These are phyloP conservation scores for Pseudonitzschia delicatissima DNA, from an alignment of 108 stramenopile species.

Conservation along the genomic window DNA sequence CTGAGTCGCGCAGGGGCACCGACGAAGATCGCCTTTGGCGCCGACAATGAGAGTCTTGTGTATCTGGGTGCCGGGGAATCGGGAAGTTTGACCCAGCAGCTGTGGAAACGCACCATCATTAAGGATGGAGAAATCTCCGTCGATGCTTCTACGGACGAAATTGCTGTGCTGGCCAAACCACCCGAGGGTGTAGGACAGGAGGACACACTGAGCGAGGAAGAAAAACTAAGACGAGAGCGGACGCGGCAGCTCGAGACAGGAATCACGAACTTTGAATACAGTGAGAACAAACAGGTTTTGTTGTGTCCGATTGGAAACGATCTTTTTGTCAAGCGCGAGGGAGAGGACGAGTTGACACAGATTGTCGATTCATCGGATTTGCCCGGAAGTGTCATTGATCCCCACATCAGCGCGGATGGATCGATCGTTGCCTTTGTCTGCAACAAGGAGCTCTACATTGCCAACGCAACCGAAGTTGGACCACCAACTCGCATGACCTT, in stretches of 20 bases:
- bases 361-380: neutral
- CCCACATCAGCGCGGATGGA: constrained; percentile 58
- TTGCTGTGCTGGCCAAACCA: constrained; percentile 8
- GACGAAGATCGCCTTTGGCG: constrained; percentile 6
- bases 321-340: neutral
- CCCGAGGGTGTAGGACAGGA: constrained; percentile 10
- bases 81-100: neutral
- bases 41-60: constrained; percentile 8
- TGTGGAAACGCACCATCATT: constrained; percentile 6
- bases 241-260: constrained; percentile 52
- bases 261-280: constrained; percentile 35
- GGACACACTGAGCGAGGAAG: constrained; percentile 7
- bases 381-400: constrained; percentile 40
- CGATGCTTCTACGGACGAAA: neutral
- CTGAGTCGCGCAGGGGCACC: constrained; percentile 10
- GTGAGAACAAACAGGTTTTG: neutral
- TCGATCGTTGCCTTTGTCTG: constrained; percentile 51
- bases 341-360: neutral
- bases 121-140: neutral
- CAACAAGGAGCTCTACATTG: constrained; percentile 38
- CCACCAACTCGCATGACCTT: neutral
- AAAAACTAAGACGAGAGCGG: constrained; percentile 53
- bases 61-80: neutral
- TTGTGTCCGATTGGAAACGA: neutral
- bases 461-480: neutral